Evolutionary conservation across 371 early-diverging fungal species (phyloP), one percentile per base, ranked within the genome.

Genomic region (Rhizopus sp.): DNA sequence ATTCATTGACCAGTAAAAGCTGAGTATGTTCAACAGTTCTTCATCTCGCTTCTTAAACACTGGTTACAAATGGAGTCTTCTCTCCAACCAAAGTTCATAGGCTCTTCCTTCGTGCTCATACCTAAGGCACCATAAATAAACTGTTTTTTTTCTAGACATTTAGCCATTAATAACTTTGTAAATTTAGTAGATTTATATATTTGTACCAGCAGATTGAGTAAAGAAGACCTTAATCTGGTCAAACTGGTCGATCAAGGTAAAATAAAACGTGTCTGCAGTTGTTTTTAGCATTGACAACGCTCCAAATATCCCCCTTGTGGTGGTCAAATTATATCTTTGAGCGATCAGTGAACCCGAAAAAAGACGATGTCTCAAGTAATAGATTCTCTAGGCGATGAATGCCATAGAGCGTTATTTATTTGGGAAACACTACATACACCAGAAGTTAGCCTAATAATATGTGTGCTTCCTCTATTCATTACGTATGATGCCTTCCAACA

Each of bases 11-110:
- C n/a, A n/a, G n/a, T n/a, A n/a, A n/a, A n/a, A n/a, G n/a, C n/a
- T n/a, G n/a, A n/a, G n/a, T n/a, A n/a, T n/a, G n/a, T n/a, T n/a
- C n/a, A n/a, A n/a, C n/a, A n/a, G n/a, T n/a, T n/a, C n/a, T 46
- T 35, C 51, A 29, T 51, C 48, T 48, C 48, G 48, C 33, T 48
- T 48, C 38, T 50, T 17, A 50, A 50, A 50, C 50, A 37, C 50
- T 37, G 50, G 50, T 50, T 50, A 38, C 50, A 50, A 15, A 50
- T 50, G 48, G 33, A 48, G 48, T 48, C 9, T 48, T 48, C 33
- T 48, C 48, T 37, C 38, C 38, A 50, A 37, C 38, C 38, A 50
- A 50, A 50, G 50, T 37, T 37, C 37, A 51, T 51, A 51, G 23
- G 23, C 37, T 51, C 38, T 35, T 51, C 51, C 51, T 34, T 38